phyloP scores from a whole-genome alignment of 2,329 filamentous ascomycete species.

The Dactylellina cionopaga region DNA sequence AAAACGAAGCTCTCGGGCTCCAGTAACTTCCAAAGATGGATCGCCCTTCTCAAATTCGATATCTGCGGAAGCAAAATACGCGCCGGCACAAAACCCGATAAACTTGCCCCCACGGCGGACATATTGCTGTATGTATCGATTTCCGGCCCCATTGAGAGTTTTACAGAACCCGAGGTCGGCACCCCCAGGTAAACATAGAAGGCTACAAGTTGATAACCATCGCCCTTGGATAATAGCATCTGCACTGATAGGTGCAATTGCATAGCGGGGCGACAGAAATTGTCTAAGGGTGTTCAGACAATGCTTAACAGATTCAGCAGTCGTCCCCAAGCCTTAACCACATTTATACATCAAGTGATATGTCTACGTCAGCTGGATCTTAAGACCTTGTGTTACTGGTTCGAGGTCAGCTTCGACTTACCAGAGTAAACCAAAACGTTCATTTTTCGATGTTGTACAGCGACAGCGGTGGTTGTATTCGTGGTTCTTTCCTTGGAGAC shows the following conservation, averaged over 20 bases:
- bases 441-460: neutral
- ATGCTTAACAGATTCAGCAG: slow-evolving; percentile 86
- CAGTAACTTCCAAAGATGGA: slow-evolving; percentile 81
- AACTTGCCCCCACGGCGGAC: slow-evolving; percentile 86
- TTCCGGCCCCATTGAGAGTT: slow-evolving; percentile 85
- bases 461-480: neutral
- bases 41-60: slow-evolving; percentile 95
- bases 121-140: slow-evolving; percentile 82
- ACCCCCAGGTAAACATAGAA: slow-evolving; percentile 91
- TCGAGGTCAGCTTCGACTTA: slow-evolving; percentile 62
- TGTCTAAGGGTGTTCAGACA: slow-evolving; percentile 86
- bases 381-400: slow-evolving; percentile 58
- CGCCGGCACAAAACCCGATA: slow-evolving; percentile 91
- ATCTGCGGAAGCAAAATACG: slow-evolving; percentile 81
- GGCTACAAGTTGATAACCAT: slow-evolving; percentile 84
- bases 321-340: slow-evolving; percentile 78
- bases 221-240: slow-evolving; percentile 86
- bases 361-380: slow-evolving; percentile 17
- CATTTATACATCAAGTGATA: slow-evolving; percentile 20
- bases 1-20: slow-evolving; percentile 84
- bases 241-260: slow-evolving; percentile 84
- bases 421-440: slow-evolving; percentile 95
- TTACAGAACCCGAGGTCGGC: slow-evolving; percentile 94
- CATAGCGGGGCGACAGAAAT: slow-evolving; percentile 88
- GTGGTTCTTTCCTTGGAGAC: neutral